These are phyloP conservation scores for Metahyphopichia silvanorum DNA, from an alignment of 805 yeast genomes.

Conservation along the genomic window DNA sequence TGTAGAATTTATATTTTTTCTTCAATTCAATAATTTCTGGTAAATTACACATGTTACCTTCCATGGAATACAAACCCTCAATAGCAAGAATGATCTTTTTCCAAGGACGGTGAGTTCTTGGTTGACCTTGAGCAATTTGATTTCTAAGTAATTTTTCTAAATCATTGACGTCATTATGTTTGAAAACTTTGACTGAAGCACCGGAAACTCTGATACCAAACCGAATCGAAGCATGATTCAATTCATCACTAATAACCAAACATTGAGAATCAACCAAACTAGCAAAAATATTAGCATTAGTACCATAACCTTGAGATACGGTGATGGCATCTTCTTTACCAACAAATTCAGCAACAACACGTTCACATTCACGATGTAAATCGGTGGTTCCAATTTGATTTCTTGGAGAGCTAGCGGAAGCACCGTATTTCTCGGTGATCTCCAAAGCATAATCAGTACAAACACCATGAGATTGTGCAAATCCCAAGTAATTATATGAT, in stretches of 20 bases:
- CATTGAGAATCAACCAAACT: constrained; percentile 84
- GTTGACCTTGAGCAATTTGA: constrained; percentile 90
- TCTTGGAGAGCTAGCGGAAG: constrained; percentile 78
- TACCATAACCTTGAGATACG: constrained; percentile 93
- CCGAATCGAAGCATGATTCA: constrained; percentile 94
- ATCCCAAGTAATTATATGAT: constrained; percentile 92
- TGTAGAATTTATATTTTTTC: constrained; percentile 80
- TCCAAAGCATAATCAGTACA: constrained; percentile 80
- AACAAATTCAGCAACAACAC: constrained; percentile 74
- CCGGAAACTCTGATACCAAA: constrained; percentile 93
- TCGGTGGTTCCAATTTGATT: constrained; percentile 71
- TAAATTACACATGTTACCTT: constrained; percentile 83
- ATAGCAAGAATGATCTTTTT: constrained; percentile 79
- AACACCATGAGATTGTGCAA: constrained; percentile 90
- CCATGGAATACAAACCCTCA: constrained; percentile 92
- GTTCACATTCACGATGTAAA: constrained; percentile 72
- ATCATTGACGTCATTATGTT: constrained; percentile 84
- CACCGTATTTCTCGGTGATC: constrained; percentile 65
- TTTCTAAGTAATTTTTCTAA: constrained; percentile 77
- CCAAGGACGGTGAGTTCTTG: constrained; percentile 96
- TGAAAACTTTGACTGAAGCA: constrained; percentile 86
- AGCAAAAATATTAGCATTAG: constrained; percentile 85
- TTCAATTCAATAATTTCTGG: constrained; percentile 72
- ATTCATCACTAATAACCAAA: constrained; percentile 87
- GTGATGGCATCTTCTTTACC: constrained; percentile 88